Conservation (phyloP, 2,329 filamentous ascomycete species). For the Rhexocercosporidium sp. region DNA sequence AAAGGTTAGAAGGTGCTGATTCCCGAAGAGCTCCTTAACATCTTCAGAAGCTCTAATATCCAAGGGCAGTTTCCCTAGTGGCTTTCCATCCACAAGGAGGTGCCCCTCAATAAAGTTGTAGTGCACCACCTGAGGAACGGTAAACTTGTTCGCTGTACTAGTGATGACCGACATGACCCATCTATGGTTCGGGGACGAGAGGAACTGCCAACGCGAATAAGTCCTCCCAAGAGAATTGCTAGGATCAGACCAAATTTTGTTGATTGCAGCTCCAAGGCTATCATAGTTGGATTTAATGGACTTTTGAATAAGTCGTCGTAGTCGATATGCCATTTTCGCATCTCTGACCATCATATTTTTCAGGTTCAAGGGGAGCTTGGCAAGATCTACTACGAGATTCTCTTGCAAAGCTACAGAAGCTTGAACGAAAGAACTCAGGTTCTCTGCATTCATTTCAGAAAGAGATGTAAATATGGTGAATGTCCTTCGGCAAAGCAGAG, state of each 20-base stretch:
- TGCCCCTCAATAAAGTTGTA: conserved; percentile 54
- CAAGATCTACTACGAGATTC: conserved; percentile 47
- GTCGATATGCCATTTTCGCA: conserved; percentile 47
- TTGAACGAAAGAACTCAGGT: conserved; percentile 44
- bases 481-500: conserved; percentile 59
- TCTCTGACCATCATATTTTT: conserved; percentile 52
- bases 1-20: conserved; percentile 54
- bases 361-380: conserved; percentile 42
- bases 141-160: conserved; percentile 41
- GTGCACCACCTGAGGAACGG: conserved; percentile 44
- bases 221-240: conserved; percentile 28
- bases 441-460: conserved; percentile 13
- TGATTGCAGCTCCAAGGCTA: conserved; percentile 45
- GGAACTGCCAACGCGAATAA: conserved; percentile 38
- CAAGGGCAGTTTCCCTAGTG: conserved; percentile 58
- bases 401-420: conserved; percentile 53
- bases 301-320: conserved; percentile 43
- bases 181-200: conserved; percentile 37
- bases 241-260: conserved; percentile 50
- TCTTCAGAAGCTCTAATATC: conserved; percentile 51
- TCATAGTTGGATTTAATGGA: conserved; percentile 43
- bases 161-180: conserved; percentile 43
- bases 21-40: conserved; percentile 59
- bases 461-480: conserved; percentile 40
- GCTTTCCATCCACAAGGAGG: conserved; percentile 54